These are phyloP conservation scores for Oryza coarctata DNA, from an alignment of 176 grass and related monocot genomes.

Conservation along the genomic window DNA sequence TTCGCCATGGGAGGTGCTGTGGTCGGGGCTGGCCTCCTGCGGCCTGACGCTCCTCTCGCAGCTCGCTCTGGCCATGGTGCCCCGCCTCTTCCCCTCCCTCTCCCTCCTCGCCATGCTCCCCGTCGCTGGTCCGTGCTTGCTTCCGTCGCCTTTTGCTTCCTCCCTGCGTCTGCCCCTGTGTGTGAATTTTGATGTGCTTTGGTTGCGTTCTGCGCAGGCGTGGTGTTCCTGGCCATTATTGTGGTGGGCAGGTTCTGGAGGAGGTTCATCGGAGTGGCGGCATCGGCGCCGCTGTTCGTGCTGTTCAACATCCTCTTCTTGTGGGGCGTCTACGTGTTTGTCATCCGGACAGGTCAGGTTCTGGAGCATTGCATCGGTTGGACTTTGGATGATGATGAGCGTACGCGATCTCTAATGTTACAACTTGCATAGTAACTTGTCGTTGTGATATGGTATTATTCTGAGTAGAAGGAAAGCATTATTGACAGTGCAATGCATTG, in stretches of 20 bases:
- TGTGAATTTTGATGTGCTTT: conserved; percentile 11
- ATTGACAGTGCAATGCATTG: background rate
- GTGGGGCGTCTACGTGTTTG: conserved; percentile 73
- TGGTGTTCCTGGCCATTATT: conserved; percentile 68
- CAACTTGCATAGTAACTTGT: background rate
- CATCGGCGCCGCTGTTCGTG: conserved; percentile 77
- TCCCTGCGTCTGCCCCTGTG: background rate
- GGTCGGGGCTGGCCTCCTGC: conserved; percentile 66
- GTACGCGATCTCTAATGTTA: background rate
- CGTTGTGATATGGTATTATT: background rate
- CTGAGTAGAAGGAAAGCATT: background rate
- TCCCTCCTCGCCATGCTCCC: conserved; percentile 90
- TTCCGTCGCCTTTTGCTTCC: background rate
- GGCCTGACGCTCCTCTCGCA: conserved; percentile 70
- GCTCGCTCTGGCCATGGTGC: conserved; percentile 79
- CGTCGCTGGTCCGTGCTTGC: conserved; percentile 51
- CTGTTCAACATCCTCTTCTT: conserved; percentile 95
- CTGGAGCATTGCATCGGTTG: conserved; percentile 4
- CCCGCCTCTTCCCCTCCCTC: conserved; percentile 65
- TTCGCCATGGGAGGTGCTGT: conserved; percentile 66
- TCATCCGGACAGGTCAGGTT: conserved; percentile 66
- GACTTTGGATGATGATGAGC: background rate
- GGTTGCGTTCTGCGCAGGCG: conserved; percentile 44
- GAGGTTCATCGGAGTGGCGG: conserved; percentile 65
- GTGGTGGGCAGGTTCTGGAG: conserved; percentile 69